phyloP scores from a whole-genome alignment of 208 protist genomes.

The Crithidia sp. region DNA sequence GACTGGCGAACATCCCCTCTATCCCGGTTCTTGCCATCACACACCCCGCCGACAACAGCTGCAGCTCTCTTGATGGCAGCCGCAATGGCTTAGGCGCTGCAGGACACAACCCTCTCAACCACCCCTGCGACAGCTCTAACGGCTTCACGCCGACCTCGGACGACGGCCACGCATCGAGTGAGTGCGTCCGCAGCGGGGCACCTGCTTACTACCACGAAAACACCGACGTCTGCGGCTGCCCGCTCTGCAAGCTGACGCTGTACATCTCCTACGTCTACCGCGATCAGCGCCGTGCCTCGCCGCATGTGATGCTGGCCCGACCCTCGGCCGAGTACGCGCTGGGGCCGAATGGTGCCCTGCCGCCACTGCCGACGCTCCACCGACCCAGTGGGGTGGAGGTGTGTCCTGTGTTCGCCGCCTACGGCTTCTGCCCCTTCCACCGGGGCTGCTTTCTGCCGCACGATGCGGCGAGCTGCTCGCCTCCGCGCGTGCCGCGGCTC shows the following conservation, averaged over 20 bases:
- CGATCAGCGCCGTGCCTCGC: constrained; percentile 78
- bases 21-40: constrained; percentile 16
- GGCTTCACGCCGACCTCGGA: constrained; percentile 21
- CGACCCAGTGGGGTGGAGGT: constrained; percentile 24
- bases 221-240: constrained; percentile 54
- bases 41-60: neutral
- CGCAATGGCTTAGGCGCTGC: neutral
- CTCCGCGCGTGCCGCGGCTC: constrained; percentile 35
- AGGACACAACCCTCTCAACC: neutral
- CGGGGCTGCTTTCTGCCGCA: constrained; percentile 81
- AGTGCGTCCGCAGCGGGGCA: constrained; percentile 9
- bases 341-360: constrained; percentile 38
- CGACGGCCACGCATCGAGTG: constrained; percentile 6
- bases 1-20: constrained; percentile 12
- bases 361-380: constrained; percentile 43
- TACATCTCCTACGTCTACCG: constrained; percentile 73
- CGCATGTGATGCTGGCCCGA: constrained; percentile 73
- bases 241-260: constrained; percentile 71
- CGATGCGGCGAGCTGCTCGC: constrained; percentile 25
- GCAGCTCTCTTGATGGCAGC: constrained; percentile 6
- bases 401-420: constrained; percentile 76
- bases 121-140: constrained; percentile 25
- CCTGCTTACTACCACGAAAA: constrained; percentile 28
- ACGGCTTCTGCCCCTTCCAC: constrained; percentile 84
- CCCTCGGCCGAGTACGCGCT: constrained; percentile 64